Evolutionary conservation across 2,329 filamentous ascomycete species (phyloP).

Genomic region (Tolypocladium pustulatum): DNA sequence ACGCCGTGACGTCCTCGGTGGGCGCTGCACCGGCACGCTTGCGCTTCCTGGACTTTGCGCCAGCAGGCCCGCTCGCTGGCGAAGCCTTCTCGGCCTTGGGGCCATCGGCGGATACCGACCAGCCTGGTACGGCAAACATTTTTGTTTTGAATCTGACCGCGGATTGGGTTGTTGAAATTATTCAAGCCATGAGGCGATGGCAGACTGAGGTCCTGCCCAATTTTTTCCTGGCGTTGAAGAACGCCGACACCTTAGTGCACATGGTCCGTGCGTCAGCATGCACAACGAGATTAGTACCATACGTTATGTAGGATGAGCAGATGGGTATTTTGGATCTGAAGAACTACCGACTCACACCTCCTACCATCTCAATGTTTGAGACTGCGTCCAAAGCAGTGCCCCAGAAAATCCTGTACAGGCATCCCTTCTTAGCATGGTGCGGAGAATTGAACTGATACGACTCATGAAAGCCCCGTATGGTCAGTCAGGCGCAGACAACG

Average conservation of each 20-base stretch:
- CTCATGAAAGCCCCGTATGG: no score
- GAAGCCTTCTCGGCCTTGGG: slow-evolving; percentile 57
- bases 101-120: slow-evolving; percentile 65
- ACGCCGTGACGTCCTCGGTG: slow-evolving; percentile 43
- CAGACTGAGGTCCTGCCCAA: slow-evolving; percentile 3
- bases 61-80: slow-evolving; percentile 18
- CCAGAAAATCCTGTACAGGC: neutral
- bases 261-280: neutral
- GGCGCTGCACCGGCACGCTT: slow-evolving; percentile 28
- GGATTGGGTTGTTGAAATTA: neutral
- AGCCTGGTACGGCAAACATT: slow-evolving; percentile 95
- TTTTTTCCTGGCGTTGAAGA: slow-evolving; percentile 1
- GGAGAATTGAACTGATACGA: neutral
- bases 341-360: neutral
- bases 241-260: neutral
- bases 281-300: neutral
- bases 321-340: neutral
- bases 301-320: no score
- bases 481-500: no score
- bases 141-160: neutral
- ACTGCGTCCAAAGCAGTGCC: neutral
- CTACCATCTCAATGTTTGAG: neutral
- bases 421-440: neutral
- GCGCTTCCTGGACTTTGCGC: slow-evolving; percentile 47
- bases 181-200: neutral